Conservation (phyloP, 2,329 filamentous ascomycete genomes). For the Diaporthe destruens region DNA sequence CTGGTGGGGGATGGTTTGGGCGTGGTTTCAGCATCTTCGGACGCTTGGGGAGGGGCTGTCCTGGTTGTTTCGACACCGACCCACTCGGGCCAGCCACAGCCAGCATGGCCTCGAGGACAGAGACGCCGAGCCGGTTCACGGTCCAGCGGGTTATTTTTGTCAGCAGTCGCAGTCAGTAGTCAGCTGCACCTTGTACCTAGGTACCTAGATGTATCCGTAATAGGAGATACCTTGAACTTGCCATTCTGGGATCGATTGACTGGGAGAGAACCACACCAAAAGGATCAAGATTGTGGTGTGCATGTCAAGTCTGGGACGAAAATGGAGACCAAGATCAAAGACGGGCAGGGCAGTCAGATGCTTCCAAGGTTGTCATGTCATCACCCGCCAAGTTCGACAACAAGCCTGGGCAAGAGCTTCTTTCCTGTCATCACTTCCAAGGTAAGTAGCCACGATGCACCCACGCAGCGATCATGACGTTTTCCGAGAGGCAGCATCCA, state of each 20-base stretch:
- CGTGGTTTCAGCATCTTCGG: constrained; percentile 41
- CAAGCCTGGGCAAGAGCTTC: constrained; percentile 27
- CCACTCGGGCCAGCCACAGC: not conserved
- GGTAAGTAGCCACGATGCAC: constrained; percentile 5
- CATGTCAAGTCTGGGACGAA: too few species aligned
- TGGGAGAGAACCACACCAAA: too few species aligned
- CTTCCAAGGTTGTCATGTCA: too few species aligned
- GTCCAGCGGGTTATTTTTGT: not conserved
- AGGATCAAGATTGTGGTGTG: too few species aligned
- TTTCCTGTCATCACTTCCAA: constrained; percentile 20
- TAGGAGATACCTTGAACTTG: too few species aligned
- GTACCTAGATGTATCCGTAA: too few species aligned
- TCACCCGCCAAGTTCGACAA: not conserved
- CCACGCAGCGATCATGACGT: not conserved
- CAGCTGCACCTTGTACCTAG: too few species aligned
- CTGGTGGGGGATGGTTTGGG: constrained; percentile 22
- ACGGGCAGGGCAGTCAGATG: not conserved
- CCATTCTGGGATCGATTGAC: too few species aligned
- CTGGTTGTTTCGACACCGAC: constrained; percentile 37
- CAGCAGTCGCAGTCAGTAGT: too few species aligned
- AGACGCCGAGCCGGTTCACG: not conserved
- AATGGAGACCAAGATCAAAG: not conserved
- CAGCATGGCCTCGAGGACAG: not conserved
- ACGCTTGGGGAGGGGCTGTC: constrained; percentile 14
- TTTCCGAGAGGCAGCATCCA: constrained; percentile 17